phyloP scores from a whole-genome alignment of 805 yeast genomes.

The Yarrowia sp. region DNA sequence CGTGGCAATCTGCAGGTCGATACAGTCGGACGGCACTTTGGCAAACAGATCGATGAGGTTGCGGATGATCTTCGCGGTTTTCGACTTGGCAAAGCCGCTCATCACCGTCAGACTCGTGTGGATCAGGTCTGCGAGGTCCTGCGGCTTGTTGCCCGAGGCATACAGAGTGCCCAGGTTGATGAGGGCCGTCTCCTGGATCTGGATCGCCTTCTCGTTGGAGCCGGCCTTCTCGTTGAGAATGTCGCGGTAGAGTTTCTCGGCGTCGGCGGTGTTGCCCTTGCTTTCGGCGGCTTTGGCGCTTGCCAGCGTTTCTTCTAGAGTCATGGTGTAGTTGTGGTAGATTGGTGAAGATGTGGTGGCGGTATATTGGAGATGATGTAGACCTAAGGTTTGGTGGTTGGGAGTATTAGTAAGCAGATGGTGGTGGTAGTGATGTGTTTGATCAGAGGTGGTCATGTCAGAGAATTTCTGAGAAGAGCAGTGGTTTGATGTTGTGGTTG shows the following conservation, averaged over 20 bases:
- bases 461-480: too few relatives aligned
- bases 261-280: slow-evolving; percentile 50
- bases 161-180: slow-evolving; percentile 74
- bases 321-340: background rate
- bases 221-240: slow-evolving; percentile 41
- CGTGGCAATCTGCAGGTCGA: slow-evolving; percentile 68
- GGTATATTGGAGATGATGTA: background rate
- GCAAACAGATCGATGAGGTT: slow-evolving; percentile 77
- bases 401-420: background rate
- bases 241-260: slow-evolving; percentile 58
- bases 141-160: slow-evolving; percentile 47
- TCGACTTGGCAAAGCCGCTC: slow-evolving; percentile 83
- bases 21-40: slow-evolving; percentile 51
- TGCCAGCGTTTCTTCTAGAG: slow-evolving; percentile 40
- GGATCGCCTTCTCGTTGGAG: slow-evolving; percentile 45
- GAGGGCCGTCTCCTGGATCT: slow-evolving; percentile 66
- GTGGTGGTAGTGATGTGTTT: too few relatives aligned
- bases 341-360: slow-evolving; percentile 8
- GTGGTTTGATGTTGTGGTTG: too few relatives aligned
- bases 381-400: background rate
- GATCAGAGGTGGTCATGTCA: too few relatives aligned
- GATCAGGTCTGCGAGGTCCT: slow-evolving; percentile 59
- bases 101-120: slow-evolving; percentile 67
- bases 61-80: slow-evolving; percentile 87
- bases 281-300: slow-evolving; percentile 61